Evolutionary conservation across 148 eudicot genomes (phyloP).

Genomic region (Salicornia ramosissima): DNA sequence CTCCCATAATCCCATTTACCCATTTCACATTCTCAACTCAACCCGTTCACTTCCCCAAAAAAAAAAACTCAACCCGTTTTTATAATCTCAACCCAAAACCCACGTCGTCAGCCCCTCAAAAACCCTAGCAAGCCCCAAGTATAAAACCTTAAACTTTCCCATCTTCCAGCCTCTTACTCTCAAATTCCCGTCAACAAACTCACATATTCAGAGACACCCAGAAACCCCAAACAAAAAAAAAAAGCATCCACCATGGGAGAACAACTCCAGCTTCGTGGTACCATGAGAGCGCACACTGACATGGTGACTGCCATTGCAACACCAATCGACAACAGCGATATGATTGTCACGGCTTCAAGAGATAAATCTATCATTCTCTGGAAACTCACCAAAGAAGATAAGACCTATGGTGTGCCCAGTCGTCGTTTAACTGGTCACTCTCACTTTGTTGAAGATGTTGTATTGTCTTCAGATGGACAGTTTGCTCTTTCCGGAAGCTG

Average conservation of each 20-base stretch:
- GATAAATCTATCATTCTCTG: slow-evolving; percentile 53
- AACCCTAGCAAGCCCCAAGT: too few relatives aligned
- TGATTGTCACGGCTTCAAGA: slow-evolving; percentile 47
- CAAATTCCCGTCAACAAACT: not conserved
- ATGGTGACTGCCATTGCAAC: slow-evolving; percentile 58
- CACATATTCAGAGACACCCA: not conserved
- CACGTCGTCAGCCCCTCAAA: too few relatives aligned
- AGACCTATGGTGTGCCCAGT: slow-evolving; percentile 50
- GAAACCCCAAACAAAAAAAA: not conserved
- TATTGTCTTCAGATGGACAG: slow-evolving; percentile 74
- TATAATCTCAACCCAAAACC: too few relatives aligned
- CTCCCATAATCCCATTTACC: too few relatives aligned
- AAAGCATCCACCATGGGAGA: slow-evolving; percentile 33
- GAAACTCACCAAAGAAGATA: slow-evolving; percentile 44
- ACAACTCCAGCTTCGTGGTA: slow-evolving; percentile 37
- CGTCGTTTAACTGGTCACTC: slow-evolving; percentile 75
- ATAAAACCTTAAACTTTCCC: not conserved
- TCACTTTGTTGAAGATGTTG: slow-evolving; percentile 82
- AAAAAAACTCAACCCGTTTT: too few relatives aligned
- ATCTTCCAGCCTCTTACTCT: not conserved
- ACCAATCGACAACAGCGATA: slow-evolving; percentile 55
- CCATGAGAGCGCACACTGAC: slow-evolving; percentile 63
- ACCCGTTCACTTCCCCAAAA: too few relatives aligned
- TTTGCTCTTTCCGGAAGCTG: slow-evolving; percentile 84
- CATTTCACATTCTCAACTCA: too few relatives aligned